These are phyloP conservation scores for Rugosomyces carneus DNA, from an alignment of 1,284 basidiomycete genomes.

Conservation along the genomic window DNA sequence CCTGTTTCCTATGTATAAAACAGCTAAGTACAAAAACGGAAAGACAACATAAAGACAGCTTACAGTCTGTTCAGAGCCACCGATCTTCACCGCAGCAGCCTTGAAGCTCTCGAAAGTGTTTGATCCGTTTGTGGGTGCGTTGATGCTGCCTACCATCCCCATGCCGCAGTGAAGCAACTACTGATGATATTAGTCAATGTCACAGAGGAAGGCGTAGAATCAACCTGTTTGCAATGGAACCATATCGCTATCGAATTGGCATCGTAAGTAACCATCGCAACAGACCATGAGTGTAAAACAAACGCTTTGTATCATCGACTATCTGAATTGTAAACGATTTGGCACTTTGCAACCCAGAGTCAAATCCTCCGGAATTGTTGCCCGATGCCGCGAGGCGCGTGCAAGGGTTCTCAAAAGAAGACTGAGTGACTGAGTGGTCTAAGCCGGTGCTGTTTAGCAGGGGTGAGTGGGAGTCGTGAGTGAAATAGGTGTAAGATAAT, in stretches of 20 bases:
- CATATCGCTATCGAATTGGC: slow-evolving; percentile 40
- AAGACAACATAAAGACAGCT: background rate
- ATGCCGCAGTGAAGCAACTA: slow-evolving; percentile 43
- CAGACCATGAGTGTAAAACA: slow-evolving; percentile 13
- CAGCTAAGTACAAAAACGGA: background rate
- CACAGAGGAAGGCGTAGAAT: background rate
- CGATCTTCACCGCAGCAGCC: slow-evolving; percentile 32
- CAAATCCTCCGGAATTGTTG: slow-evolving; percentile 39
- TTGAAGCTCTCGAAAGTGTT: slow-evolving; percentile 50
- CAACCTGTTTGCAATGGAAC: slow-evolving; percentile 57
- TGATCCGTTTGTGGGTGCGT: slow-evolving; percentile 44
- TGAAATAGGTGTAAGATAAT: background rate
- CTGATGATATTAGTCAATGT: background rate
- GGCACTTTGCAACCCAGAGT: slow-evolving; percentile 39
- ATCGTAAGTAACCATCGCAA: slow-evolving; percentile 8
- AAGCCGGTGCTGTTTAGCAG: slow-evolving; percentile 19
- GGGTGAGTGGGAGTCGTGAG: background rate
- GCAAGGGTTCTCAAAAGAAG: slow-evolving; percentile 43
- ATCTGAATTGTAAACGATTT: slow-evolving; percentile 44
- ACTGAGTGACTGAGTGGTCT: slow-evolving; percentile 51
- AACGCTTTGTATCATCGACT: slow-evolving; percentile 43
- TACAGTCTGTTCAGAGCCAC: slow-evolving; percentile 24
- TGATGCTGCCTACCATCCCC: slow-evolving; percentile 64
- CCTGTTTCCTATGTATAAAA: slow-evolving; percentile 26
- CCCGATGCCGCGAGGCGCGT: slow-evolving; percentile 35